Evolutionary conservation across 2,329 filamentous ascomycete genomes (phyloP).

Genomic region (Truncatella angustata): DNA sequence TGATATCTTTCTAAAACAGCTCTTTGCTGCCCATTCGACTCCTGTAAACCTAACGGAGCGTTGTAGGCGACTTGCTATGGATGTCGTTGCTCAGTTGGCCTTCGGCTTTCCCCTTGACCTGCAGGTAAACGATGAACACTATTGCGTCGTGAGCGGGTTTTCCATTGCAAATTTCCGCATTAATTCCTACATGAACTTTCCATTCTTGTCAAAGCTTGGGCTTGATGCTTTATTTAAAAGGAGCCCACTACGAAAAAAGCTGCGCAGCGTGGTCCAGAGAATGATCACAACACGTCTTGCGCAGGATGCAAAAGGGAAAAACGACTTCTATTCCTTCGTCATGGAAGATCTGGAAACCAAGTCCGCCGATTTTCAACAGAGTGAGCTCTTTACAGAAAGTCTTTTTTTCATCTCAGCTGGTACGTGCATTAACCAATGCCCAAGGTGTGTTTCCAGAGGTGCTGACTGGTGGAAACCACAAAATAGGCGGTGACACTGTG

Average conservation of each 20-base stretch:
- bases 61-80: constrained; percentile 13
- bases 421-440: too few species aligned
- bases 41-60: constrained; percentile 14
- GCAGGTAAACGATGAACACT: constrained; percentile 13
- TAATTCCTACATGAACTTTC: not conserved
- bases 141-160: not conserved
- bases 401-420: constrained; percentile 10
- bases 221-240: too few species aligned
- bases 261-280: too few species aligned
- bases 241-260: too few species aligned
- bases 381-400: constrained; percentile 3
- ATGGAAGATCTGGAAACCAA: constrained; percentile 8
- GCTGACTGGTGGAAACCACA: too few species aligned
- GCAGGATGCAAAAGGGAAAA: constrained; percentile 11
- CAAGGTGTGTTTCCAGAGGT: too few species aligned
- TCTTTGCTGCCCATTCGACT: constrained; percentile 6
- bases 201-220: too few species aligned
- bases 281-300: constrained; percentile 18
- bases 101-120: constrained; percentile 18
- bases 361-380: not conserved
- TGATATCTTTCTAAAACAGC: constrained; percentile 3
- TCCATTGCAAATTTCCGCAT: not conserved
- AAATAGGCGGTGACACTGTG: constrained; percentile 27
- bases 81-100: constrained; percentile 18
- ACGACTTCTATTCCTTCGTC: constrained; percentile 18